phyloP scores from a whole-genome alignment of 805 yeast species.

The Barnettozyma pratensis region DNA sequence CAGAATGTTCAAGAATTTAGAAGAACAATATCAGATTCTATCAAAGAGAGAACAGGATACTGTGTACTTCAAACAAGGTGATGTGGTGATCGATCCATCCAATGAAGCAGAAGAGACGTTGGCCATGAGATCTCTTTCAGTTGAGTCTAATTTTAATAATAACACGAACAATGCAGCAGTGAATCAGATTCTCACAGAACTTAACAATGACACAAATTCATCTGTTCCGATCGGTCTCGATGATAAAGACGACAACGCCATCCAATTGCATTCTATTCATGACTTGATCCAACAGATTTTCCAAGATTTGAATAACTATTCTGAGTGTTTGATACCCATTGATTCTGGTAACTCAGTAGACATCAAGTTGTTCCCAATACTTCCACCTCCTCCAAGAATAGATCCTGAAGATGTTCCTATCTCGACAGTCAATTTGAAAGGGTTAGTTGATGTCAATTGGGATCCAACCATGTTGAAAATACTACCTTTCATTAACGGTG shows the following conservation, averaged over 20 bases:
- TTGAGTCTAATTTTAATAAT: conserved; percentile 14
- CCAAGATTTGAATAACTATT: conserved; percentile 90
- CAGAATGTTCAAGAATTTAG: conserved; percentile 81
- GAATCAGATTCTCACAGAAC: conserved; percentile 24
- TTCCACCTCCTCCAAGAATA: conserved; percentile 72
- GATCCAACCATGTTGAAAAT: conserved; percentile 94
- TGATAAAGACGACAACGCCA: conserved; percentile 15
- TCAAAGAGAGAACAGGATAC: conserved; percentile 48
- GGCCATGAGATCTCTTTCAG: conserved; percentile 14
- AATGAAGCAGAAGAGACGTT: conserved; percentile 7
- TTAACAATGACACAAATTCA: conserved; percentile 19
- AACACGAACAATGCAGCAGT: background rate
- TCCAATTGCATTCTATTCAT: conserved; percentile 47
- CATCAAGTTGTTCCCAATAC: conserved; percentile 88
- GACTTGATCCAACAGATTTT: conserved; percentile 83
- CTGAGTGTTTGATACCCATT: conserved; percentile 92
- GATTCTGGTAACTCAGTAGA: conserved; percentile 88
- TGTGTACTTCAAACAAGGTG: conserved; percentile 25
- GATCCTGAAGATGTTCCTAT: conserved; percentile 86
- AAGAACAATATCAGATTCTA: conserved; percentile 78
- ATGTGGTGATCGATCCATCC: background rate
- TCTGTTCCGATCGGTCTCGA: conserved; percentile 24
- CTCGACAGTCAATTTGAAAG: conserved; percentile 69
- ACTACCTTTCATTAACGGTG: conserved; percentile 80
- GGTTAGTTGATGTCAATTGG: conserved; percentile 86